Conservation (phyloP, 208 protist species). For the Wallacemonas rigidus region DNA sequence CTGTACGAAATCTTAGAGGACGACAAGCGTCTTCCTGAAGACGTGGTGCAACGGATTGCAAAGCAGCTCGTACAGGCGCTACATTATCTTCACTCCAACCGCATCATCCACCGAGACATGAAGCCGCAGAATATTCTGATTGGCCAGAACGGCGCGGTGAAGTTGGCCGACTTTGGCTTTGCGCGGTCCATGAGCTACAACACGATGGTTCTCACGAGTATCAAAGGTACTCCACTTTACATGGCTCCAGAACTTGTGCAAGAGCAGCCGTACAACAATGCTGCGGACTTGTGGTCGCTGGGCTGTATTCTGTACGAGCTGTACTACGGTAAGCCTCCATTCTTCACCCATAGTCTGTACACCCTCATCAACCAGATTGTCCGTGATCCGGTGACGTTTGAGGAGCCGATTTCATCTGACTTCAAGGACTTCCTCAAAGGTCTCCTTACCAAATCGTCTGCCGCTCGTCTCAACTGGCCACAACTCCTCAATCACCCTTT, state of each 20-base stretch:
- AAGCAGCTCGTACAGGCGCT: slow-evolving; percentile 96
- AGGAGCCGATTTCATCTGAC: slow-evolving; percentile 81
- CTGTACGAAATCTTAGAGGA: slow-evolving; percentile 96
- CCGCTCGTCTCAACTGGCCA: slow-evolving; percentile 93
- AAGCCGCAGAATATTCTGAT: slow-evolving; percentile 97
- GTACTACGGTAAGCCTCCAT: slow-evolving; percentile 95
- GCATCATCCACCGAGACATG: slow-evolving; percentile 97
- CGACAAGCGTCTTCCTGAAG: slow-evolving; percentile 91
- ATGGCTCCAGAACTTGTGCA: slow-evolving; percentile 97
- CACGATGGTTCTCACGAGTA: slow-evolving; percentile 95
- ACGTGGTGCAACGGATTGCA: slow-evolving; percentile 93
- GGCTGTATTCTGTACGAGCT: slow-evolving; percentile 98
- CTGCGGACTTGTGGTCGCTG: slow-evolving; percentile 97
- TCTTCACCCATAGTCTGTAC: slow-evolving; percentile 96
- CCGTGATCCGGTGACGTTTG: slow-evolving; percentile 88
- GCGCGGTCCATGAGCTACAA: slow-evolving; percentile 95
- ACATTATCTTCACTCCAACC: slow-evolving; percentile 96
- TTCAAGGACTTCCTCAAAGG: slow-evolving; percentile 94
- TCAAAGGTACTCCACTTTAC: slow-evolving; percentile 97
- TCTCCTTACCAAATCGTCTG: slow-evolving; percentile 93
- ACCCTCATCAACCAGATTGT: slow-evolving; percentile 96
- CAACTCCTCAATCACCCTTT: slow-evolving; percentile 89
- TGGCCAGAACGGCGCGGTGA: slow-evolving; percentile 93
- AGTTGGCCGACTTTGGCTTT: slow-evolving; percentile 99
- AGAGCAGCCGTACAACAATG: slow-evolving; percentile 95